Percentiles rank a stretch among this genome's conserved stretches.
phyloP scores from a whole-genome alignment of 768 basidiomycete genomes.

The Tulasnella sp. region DNA sequence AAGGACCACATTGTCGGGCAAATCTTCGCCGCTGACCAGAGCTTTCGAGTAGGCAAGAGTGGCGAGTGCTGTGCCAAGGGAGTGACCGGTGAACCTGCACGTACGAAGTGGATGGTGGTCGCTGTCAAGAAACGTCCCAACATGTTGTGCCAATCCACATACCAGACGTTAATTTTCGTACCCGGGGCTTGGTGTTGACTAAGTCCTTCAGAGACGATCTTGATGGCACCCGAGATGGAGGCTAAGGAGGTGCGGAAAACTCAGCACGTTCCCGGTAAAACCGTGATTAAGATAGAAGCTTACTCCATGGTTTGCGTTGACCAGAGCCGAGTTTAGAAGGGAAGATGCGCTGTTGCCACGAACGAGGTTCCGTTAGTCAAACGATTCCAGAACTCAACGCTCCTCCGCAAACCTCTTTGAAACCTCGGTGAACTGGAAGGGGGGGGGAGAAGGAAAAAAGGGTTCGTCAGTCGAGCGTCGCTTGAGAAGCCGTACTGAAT shows the following conservation, averaged over 20 bases:
- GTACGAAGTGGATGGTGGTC: not conserved
- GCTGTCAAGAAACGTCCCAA: not conserved
- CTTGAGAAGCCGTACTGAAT: not conserved
- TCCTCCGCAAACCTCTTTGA: constrained; percentile 25
- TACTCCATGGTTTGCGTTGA: constrained; percentile 23
- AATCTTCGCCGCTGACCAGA: not conserved
- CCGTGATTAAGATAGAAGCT: not conserved
- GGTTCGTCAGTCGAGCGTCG: not conserved
- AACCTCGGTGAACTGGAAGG: constrained; percentile 29
- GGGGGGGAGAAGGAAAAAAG: not conserved
- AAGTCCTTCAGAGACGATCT: constrained; percentile 27
- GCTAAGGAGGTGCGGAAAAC: constrained; percentile 2
- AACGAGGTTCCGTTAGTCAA: not conserved
- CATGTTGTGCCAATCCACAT: not conserved
- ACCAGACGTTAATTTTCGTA: constrained; percentile 29
- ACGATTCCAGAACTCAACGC: not conserved
- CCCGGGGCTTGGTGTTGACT: not conserved
- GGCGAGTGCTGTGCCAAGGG: constrained; percentile 31
- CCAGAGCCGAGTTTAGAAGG: not conserved
- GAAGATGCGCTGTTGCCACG: not conserved
- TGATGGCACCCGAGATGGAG: constrained; percentile 29
- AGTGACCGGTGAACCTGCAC: constrained; percentile 30
- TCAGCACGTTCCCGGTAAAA: not conserved
- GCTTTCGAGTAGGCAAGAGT: constrained; percentile 25
- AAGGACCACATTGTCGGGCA: constrained; percentile 21